phyloP scores from a whole-genome alignment of 2,329 filamentous ascomycete genomes.

The Fusarium sp. region DNA sequence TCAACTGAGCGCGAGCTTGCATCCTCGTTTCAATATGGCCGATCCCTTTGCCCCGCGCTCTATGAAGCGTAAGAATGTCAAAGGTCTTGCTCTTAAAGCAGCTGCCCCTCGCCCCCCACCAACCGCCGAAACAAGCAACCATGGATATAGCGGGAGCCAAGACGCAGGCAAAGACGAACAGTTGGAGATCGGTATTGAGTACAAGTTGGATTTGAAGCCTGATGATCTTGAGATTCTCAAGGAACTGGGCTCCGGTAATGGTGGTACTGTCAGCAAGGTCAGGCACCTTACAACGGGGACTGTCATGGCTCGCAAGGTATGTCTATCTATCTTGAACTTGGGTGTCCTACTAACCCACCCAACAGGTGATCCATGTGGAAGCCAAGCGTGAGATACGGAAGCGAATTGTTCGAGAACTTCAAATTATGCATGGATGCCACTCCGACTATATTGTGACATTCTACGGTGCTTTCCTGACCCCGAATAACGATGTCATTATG shows the following conservation, averaged over 20 bases:
- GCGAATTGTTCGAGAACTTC: slow-evolving; percentile 94
- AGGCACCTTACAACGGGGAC: slow-evolving; percentile 94
- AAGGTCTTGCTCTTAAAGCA: slow-evolving; percentile 89
- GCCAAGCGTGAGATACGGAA: slow-evolving; percentile 97
- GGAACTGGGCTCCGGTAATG: slow-evolving; percentile 95
- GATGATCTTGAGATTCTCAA: slow-evolving; percentile 94
- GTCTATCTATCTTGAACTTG: slow-evolving; percentile 9
- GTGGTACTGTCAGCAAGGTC: slow-evolving; percentile 98
- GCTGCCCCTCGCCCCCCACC: slow-evolving; percentile 78
- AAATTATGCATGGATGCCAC: slow-evolving; percentile 98
- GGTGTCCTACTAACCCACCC: slow-evolving; percentile 30
- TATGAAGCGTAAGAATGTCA: slow-evolving; percentile 99
- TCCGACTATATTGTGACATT: slow-evolving; percentile 98
- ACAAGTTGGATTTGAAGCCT: slow-evolving; percentile 90
- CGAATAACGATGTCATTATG: slow-evolving; percentile 97
- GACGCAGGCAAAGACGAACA: slow-evolving; percentile 68
- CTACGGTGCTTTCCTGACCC: slow-evolving; percentile 96
- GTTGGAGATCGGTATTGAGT: slow-evolving; percentile 96
- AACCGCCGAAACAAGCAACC: slow-evolving; percentile 78
- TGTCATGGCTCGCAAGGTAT: slow-evolving; percentile 96
- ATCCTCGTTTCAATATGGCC: slow-evolving; percentile 62
- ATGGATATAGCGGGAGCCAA: slow-evolving; percentile 71
- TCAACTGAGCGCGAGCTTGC: slow-evolving; percentile 19
- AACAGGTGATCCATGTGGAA: slow-evolving; percentile 95
- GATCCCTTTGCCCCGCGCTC: slow-evolving; percentile 77